phyloP scores from a whole-genome alignment of 306 rosid species.

The Prunus mume region DNA sequence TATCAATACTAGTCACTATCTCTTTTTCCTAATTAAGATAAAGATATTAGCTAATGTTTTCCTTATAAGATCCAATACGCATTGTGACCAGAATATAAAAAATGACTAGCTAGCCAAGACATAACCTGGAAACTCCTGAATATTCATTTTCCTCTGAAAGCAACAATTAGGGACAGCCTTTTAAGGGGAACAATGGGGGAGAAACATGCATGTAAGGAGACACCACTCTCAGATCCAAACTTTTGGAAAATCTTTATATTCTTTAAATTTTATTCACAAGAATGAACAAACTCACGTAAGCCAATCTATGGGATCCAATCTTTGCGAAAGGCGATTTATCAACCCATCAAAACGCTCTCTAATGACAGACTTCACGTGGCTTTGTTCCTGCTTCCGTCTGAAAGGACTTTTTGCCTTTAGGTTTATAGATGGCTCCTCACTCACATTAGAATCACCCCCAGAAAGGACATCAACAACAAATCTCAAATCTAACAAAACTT shows the following conservation, averaged over 20 bases:
- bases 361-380: conserved; percentile 50
- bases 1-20: not conserved
- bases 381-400: conserved; percentile 75
- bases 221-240: not conserved
- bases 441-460: conserved; percentile 60
- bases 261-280: not conserved
- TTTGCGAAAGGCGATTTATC: conserved; percentile 68
- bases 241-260: not conserved
- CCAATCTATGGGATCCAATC: conserved; percentile 98
- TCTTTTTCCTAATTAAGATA: not conserved
- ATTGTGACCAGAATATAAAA: not conserved
- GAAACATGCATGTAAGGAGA: not conserved
- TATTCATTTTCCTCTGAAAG: not conserved
- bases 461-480: conserved; percentile 89
- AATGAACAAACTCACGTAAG: conserved; percentile 69
- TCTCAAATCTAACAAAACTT: conserved; percentile 80
- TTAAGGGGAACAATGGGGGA: not conserved
- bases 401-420: conserved; percentile 45
- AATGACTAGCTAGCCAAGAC: not conserved
- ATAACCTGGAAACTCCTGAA: not conserved
- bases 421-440: conserved; percentile 47
- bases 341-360: conserved; percentile 62
- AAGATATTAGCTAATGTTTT: not conserved
- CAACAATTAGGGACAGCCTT: not conserved
- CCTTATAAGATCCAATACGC: not conserved